Base-by-base conservation (phyloP, 345 rosid species). In the Cochlearia excelsa region DNA sequence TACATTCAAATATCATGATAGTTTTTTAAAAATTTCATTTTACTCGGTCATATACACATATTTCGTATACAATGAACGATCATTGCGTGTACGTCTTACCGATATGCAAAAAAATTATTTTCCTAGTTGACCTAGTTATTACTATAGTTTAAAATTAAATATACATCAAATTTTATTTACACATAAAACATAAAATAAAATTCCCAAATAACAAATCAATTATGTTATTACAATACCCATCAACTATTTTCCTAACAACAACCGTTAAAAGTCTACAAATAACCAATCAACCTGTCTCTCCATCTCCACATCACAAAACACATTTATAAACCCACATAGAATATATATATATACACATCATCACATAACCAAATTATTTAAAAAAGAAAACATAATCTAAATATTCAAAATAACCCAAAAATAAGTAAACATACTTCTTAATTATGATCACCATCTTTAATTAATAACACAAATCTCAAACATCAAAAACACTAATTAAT, bases 241-340 rank as follows among this genome's bases (percentile, higher is more conserved):
- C 46, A 48, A 49, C 59, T 34, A 55, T 7, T 50, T 42, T 62
- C 63, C 59, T 69, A 48, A 35, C 52, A 69, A 41, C 30, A 42
- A 27, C 35, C 49, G 37, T 31, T 42, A 27, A 33, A 6, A 29
- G 56, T 47, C 42, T 26, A 11, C 42, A 29, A 8, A 43, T 37
- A 10, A 52, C 56, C 61, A 64, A 46, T 48, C 55, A 64, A 26
- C 54, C 54, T 35, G 28, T 11, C n/a, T 58, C 31, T 7, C 26
- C 9, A 31, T 61, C 54, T 9, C 63, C 67, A 42, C 23, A 16
- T 16, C 23, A 16, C 23, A 42, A 37, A 29, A 56, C 59, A 27
- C 54, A 16, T 16, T 16, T 16, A 61, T 4, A 70, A 60, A 46
- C 11, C 56, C 54, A 39, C 11, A 54, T 47, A 47, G 29, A 68